phyloP scores from a whole-genome alignment of 2,329 filamentous ascomycete genomes.

The Didymella sp. region DNA sequence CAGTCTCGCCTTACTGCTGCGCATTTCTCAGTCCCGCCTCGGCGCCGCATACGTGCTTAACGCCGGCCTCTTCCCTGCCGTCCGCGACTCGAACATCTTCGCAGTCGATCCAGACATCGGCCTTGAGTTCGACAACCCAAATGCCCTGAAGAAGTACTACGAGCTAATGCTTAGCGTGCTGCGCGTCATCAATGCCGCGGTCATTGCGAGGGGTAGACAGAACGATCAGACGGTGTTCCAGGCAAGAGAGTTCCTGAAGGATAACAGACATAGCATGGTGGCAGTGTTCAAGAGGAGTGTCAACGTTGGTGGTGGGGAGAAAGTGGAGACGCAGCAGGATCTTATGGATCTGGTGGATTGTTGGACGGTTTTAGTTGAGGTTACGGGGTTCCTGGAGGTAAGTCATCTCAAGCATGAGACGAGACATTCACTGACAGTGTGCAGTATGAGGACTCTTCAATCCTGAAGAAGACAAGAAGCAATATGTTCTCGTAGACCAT shows the following conservation, averaged over 20 bases:
- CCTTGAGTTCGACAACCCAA: constrained; percentile 72
- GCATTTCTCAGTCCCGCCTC: constrained; percentile 81
- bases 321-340: constrained; percentile 67
- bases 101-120: constrained; percentile 91
- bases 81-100: constrained; percentile 86
- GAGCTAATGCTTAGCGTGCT: constrained; percentile 79
- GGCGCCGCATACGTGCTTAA: constrained; percentile 89
- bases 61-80: constrained; percentile 81
- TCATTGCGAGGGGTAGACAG: constrained; percentile 81
- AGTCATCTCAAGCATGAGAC: neutral
- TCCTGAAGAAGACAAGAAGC: constrained; percentile 27
- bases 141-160: constrained; percentile 82
- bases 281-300: constrained; percentile 90
- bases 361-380: constrained; percentile 80
- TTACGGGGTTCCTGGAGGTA: constrained; percentile 88
- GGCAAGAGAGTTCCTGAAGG: constrained; percentile 78
- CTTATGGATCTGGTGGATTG: constrained; percentile 82
- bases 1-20: constrained; percentile 80
- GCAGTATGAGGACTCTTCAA: constrained; percentile 42
- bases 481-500: constrained; percentile 33
- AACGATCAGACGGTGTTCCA: constrained; percentile 76
- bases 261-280: constrained; percentile 83
- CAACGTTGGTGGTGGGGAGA: constrained; percentile 66
- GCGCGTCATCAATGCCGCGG: constrained; percentile 80
- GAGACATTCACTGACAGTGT: constrained; percentile 16